Evolutionary conservation across 129 eudicot species (phyloP).

Genomic region (Smallanthus sonchifolius): DNA sequence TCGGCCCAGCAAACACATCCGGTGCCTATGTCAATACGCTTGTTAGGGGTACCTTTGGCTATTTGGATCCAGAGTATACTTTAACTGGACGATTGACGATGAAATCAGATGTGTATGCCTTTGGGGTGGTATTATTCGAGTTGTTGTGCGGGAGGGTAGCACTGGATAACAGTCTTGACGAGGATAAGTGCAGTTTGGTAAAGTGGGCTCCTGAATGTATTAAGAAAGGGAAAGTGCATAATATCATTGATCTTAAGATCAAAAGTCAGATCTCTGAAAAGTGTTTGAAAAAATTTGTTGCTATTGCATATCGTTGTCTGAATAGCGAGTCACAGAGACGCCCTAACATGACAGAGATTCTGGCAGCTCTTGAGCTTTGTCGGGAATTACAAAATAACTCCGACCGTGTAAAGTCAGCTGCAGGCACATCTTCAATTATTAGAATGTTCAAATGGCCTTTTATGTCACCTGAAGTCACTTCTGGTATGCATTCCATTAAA

Average conservation of each 20-base stretch:
- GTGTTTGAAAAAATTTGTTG: background rate
- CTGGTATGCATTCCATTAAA: background rate
- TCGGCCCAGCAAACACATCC: background rate
- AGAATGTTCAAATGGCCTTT: background rate
- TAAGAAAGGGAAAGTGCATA: background rate
- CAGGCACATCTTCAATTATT: background rate
- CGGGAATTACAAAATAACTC: background rate
- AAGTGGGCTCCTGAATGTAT: constrained; percentile 2
- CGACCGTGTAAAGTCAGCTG: background rate
- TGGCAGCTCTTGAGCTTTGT: background rate
- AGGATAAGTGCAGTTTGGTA: background rate
- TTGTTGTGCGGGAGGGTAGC: background rate
- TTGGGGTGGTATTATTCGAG: background rate
- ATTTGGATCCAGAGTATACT: background rate
- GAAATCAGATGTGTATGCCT: constrained; percentile 1
- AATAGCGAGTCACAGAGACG: background rate
- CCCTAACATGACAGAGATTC: background rate
- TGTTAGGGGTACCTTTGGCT: background rate
- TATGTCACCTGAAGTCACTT: background rate
- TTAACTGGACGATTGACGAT: background rate
- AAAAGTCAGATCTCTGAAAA: background rate
- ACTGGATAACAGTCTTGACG: background rate
- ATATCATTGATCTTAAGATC: background rate
- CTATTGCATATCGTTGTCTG: background rate
- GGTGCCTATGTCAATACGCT: background rate